phyloP scores from a whole-genome alignment of 2,329 filamentous ascomycete genomes.

The Diaporthe citri region DNA sequence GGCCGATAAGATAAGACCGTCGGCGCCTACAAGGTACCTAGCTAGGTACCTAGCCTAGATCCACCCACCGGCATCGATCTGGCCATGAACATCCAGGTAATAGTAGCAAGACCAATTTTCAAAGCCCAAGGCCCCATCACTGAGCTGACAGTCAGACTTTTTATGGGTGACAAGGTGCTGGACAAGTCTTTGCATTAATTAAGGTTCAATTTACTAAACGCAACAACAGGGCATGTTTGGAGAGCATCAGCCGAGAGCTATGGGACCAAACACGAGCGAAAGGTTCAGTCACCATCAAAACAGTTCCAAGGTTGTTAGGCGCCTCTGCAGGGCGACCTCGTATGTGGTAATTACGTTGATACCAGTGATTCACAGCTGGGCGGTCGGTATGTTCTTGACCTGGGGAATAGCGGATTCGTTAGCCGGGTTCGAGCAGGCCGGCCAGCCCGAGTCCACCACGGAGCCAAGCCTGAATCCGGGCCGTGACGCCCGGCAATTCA shows the following conservation, averaged over 20 bases:
- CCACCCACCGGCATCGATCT: not conserved
- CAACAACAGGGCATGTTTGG: not conserved
- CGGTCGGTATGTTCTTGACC: not conserved
- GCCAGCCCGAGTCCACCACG: not conserved
- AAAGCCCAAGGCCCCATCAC: not conserved
- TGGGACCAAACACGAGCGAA: not conserved
- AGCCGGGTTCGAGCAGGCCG: not conserved
- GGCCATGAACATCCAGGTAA: not conserved
- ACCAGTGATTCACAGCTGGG: not conserved
- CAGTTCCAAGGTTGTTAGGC: too few species aligned
- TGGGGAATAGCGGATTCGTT: not conserved
- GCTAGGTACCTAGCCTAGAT: not conserved
- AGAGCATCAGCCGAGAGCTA: not conserved
- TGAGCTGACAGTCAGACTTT: not conserved
- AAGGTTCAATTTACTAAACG: not conserved
- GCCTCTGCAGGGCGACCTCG: not conserved
- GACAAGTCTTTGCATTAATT: not conserved
- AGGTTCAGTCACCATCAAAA: not conserved
- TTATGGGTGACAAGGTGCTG: not conserved
- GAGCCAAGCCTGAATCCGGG: not conserved
- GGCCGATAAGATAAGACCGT: constrained; percentile 19
- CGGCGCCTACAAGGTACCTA: not conserved
- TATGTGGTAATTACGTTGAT: not conserved
- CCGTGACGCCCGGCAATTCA: not conserved
- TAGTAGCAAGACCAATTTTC: not conserved